Evolutionary conservation across 306 rosid species (phyloP).

Genomic region (Fragaria ananassa): DNA sequence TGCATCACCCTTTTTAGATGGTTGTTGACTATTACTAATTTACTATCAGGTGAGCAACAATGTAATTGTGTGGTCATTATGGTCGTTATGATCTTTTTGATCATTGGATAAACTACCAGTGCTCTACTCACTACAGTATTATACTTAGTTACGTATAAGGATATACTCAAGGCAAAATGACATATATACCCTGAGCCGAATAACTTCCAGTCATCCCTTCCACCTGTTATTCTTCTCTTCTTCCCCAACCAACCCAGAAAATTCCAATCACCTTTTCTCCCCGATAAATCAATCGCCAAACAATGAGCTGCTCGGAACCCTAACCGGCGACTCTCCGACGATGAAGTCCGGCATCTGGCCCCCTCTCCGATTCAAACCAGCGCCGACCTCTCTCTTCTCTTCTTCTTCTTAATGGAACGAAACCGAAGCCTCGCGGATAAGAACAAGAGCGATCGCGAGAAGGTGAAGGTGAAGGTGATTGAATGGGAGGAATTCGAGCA

Average conservation of each 20-base stretch:
- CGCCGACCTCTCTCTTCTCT: slow-evolving; percentile 13
- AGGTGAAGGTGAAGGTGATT: slow-evolving; percentile 48
- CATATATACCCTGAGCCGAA: background rate
- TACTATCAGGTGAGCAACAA: no score
- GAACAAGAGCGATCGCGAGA: slow-evolving; percentile 42
- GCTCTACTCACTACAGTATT: no score
- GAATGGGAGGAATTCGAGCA: slow-evolving; percentile 90
- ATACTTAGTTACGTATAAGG: no score
- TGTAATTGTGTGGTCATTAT: no score
- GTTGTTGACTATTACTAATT: no score
- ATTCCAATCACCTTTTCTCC: slow-evolving; percentile 7
- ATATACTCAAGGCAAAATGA: background rate
- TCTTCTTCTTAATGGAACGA: slow-evolving; percentile 50
- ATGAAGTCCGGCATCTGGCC: slow-evolving; percentile 56
- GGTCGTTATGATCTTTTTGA: no score
- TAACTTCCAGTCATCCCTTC: background rate
- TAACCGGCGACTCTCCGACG: slow-evolving; percentile 45
- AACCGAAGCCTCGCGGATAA: slow-evolving; percentile 22
- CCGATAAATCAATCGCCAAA: slow-evolving; percentile 7
- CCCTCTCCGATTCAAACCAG: slow-evolving; percentile 18
- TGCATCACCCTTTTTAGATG: no score
- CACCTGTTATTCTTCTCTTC: background rate
- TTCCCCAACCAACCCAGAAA: background rate
- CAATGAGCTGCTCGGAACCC: slow-evolving; percentile 25
- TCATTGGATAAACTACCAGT: no score